Conservation (phyloP, 768 basidiomycete genomes). For the Termitomyces heimii region DNA sequence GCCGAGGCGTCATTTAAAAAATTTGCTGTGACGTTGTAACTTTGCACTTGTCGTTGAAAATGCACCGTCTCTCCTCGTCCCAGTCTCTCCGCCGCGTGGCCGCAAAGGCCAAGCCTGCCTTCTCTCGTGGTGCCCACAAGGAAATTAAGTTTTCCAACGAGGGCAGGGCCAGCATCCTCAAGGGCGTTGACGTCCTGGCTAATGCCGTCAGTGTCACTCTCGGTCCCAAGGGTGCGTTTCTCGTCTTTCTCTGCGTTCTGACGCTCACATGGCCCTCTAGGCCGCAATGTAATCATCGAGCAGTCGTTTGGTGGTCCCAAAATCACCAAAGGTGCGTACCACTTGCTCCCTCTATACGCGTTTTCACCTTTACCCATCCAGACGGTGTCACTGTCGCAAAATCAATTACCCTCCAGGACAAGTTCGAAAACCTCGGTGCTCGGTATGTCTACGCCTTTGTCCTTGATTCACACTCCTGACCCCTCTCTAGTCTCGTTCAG, state of each 20-base stretch:
- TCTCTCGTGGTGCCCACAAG: constrained; percentile 80
- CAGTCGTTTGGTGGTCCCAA: constrained; percentile 86
- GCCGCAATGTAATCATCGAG: constrained; percentile 98
- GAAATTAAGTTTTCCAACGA: constrained; percentile 97
- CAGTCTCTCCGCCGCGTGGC: constrained; percentile 65
- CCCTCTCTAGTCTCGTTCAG: constrained; percentile 66
- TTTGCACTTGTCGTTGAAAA: constrained; percentile 22
- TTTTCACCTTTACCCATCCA: constrained; percentile 20
- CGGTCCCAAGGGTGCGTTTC: constrained; percentile 79
- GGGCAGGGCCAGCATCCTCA: constrained; percentile 87
- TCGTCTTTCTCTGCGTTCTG: background rate
- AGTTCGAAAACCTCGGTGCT: constrained; percentile 98
- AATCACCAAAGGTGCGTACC: constrained; percentile 83
- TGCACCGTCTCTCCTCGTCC: constrained; percentile 73
- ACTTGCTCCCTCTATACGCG: background rate
- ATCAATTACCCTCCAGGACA: constrained; percentile 90
- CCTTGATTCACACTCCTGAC: background rate
- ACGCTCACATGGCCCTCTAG: constrained; percentile 29
- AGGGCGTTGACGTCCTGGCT: constrained; percentile 94
- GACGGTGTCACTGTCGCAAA: constrained; percentile 99
- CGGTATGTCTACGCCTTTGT: constrained; percentile 48
- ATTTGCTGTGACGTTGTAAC: constrained; percentile 5
- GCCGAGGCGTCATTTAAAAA: constrained; percentile 7
- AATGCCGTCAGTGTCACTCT: constrained; percentile 96
- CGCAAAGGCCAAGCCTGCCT: constrained; percentile 46